Conservation (phyloP, 768 basidiomycete genomes). For the Naganishia friedmannii region DNA sequence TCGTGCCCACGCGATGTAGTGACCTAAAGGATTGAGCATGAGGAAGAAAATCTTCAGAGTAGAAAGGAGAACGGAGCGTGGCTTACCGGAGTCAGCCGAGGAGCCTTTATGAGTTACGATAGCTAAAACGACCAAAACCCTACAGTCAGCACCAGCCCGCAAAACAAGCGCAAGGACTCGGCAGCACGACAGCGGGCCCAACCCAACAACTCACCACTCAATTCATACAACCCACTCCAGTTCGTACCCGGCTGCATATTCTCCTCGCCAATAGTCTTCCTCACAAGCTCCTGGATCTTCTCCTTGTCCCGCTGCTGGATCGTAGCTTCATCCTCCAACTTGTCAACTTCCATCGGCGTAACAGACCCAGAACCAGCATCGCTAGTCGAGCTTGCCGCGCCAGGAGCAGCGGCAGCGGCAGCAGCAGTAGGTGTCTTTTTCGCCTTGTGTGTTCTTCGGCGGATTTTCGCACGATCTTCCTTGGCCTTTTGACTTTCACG, state of each 20-base stretch:
- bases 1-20: slow-evolving; percentile 90
- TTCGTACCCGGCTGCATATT: slow-evolving; percentile 66
- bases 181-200: too few species aligned
- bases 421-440: slow-evolving; percentile 34
- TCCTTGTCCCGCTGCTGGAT: slow-evolving; percentile 65
- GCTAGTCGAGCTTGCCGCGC: background rate
- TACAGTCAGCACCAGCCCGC: background rate
- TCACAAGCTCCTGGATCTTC: slow-evolving; percentile 65
- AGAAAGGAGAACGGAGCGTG: slow-evolving; percentile 17
- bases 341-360: slow-evolving; percentile 23
- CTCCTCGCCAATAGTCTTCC: slow-evolving; percentile 58
- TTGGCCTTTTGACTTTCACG: slow-evolving; percentile 82
- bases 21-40: slow-evolving; percentile 50
- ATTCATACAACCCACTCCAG: slow-evolving; percentile 79
- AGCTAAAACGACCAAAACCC: slow-evolving; percentile 55
- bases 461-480: slow-evolving; percentile 66
- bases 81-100: slow-evolving; percentile 76
- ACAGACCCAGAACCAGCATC: slow-evolving; percentile 33
- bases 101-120: slow-evolving; percentile 97
- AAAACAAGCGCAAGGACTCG: background rate
- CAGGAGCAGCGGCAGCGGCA: slow-evolving; percentile 16
- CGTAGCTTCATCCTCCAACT: slow-evolving; percentile 56
- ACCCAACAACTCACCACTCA: slow-evolving; percentile 65
- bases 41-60: background rate
- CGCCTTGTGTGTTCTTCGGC: slow-evolving; percentile 25